Conservation (phyloP, 768 basidiomycete genomes). For the Multifurca ochricompacta region DNA sequence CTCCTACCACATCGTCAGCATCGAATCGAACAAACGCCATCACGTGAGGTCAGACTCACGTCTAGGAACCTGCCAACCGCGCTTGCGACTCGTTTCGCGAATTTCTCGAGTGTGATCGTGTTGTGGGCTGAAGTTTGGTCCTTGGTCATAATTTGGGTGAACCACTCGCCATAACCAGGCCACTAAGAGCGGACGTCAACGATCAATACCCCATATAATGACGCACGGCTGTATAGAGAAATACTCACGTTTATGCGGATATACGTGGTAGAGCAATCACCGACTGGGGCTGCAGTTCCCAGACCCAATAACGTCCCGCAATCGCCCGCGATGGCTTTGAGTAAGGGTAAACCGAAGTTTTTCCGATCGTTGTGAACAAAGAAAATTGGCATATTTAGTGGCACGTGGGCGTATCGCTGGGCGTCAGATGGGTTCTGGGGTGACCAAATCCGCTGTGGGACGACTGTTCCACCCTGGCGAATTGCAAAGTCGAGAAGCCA, state of each 20-base stretch:
- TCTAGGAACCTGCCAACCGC: conserved; percentile 3
- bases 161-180: conserved; percentile 3
- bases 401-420: background rate
- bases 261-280: background rate
- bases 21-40: too few species aligned
- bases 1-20: background rate
- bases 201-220: too few species aligned
- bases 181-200: background rate
- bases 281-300: background rate
- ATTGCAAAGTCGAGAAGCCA: conserved; percentile 5
- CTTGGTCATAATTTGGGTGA: conserved; percentile 3
- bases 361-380: background rate
- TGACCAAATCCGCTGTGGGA: conserved; percentile 9
- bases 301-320: background rate
- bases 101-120: background rate
- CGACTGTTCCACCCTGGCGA: background rate
- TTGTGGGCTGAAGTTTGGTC: conserved; percentile 1
- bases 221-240: too few species aligned
- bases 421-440: background rate
- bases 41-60: background rate
- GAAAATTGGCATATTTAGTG: conserved; percentile 6
- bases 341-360: background rate
- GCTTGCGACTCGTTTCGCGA: conserved; percentile 4
- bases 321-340: background rate
- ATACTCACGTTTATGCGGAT: conserved; percentile 7